Conservation (phyloP, 768 basidiomycete genomes). For the Lactarius sanguifluus region DNA sequence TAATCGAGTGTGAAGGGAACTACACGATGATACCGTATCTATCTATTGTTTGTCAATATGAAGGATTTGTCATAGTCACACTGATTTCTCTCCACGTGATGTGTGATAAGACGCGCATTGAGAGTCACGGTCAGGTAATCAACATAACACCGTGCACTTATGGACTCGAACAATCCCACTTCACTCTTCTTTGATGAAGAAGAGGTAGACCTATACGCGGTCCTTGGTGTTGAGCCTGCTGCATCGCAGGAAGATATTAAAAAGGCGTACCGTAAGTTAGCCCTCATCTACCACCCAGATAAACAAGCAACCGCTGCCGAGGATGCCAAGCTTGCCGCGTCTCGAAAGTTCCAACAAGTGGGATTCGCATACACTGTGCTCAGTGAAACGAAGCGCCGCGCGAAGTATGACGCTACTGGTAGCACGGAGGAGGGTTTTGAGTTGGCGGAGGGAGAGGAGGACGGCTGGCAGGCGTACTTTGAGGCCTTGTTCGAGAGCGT, state of each 20-base stretch:
- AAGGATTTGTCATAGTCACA: slow-evolving; percentile 7
- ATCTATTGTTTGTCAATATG: background rate
- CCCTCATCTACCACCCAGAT: slow-evolving; percentile 86
- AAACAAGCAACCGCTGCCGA: slow-evolving; percentile 69
- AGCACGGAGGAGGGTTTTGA: slow-evolving; percentile 79
- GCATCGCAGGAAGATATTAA: slow-evolving; percentile 69
- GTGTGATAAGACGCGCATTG: slow-evolving; percentile 8
- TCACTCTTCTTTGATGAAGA: slow-evolving; percentile 74
- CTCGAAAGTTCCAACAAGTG: slow-evolving; percentile 85
- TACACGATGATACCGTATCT: background rate
- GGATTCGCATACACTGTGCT: slow-evolving; percentile 93
- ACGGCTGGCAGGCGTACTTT: slow-evolving; percentile 96
- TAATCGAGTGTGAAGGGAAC: background rate
- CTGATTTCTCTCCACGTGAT: slow-evolving; percentile 13
- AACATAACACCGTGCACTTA: background rate
- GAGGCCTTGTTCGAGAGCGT: slow-evolving; percentile 85
- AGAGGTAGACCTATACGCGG: slow-evolving; percentile 77
- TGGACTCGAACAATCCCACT: slow-evolving; percentile 60
- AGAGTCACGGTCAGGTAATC: background rate
- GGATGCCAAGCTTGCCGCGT: slow-evolving; percentile 62
- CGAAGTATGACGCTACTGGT: slow-evolving; percentile 83
- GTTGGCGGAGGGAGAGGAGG: slow-evolving; percentile 69
- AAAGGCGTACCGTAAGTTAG: slow-evolving; percentile 81
- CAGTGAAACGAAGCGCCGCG: slow-evolving; percentile 70
- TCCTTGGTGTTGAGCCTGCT: slow-evolving; percentile 56